Base-by-base conservation (phyloP, 768 basidiomycete species). In the Boletales sp. region DNA sequence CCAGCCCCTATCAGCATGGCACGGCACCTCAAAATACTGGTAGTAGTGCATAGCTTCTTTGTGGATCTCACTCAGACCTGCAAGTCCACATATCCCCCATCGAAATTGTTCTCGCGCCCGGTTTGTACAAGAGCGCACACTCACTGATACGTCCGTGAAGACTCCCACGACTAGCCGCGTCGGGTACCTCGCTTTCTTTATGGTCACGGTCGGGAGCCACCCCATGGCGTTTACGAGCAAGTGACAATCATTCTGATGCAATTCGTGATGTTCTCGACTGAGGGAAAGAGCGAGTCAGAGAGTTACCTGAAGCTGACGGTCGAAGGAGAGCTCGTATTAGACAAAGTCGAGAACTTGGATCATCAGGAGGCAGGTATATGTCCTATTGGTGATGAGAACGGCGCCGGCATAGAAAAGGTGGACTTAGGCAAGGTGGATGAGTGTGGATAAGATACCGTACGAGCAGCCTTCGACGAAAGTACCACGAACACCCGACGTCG, bases 341-440 rank as follows among this genome's bases (percentile, higher is more conserved):
- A 98, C 88, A 35, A 98, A 76, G 48, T 94, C 86, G 61, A 95
- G 82, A 21, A 90, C 88, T 68, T 94, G 82, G 31, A 95, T 80
- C 87, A 96, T 90, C 60, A 85, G 84, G 52, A 87, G 77, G 66
- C 94, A 98, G 9, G 82, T 81, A 68, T 95, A 95, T 18, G 80
- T 83, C 9, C 90, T 92, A 1, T 77, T 74, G 4, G 83, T 77
- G 48, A 98, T 82, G 53, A 98, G 78, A n/a, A 90, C 72, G 0
- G 92, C 88, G 39, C 92, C 90, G 45, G 93, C 84, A 60, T 88
- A 95, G 72, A 96, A 94, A 44, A 99, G 74, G n/a, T 97, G 73
- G 0, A 91, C 95, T 68, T 98, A 89, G 0, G 90, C 84, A 18
- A 92, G 76, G 64, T 96, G 94, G 46, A 94, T 91, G 51, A 97